Evolutionary conservation across 139 green algal genomes (phyloP).

Genomic region (Axilococcus clingmanii): DNA sequence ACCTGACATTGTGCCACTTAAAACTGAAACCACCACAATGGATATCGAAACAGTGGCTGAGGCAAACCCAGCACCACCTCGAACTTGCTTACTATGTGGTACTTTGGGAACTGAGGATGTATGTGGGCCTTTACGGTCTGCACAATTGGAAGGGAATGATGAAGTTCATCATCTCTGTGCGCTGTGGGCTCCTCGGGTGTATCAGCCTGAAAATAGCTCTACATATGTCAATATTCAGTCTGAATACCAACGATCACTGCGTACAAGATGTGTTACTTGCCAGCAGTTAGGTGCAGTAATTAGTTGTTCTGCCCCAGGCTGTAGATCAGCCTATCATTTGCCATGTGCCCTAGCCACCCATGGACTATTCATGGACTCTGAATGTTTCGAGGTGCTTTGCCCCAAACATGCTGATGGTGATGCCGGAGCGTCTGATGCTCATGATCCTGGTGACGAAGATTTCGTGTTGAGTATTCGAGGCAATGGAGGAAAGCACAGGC

Average conservation of each 20-base stretch:
- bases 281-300: constrained; percentile 7
- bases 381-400: constrained; percentile 17
- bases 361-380: constrained; percentile 10
- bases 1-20: too few relatives aligned
- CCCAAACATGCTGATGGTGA: constrained; percentile 10
- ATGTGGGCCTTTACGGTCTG: constrained; percentile 9
- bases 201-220: constrained; percentile 11
- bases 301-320: constrained; percentile 12
- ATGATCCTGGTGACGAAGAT: constrained; percentile 5
- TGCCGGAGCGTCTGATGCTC: too few relatives aligned
- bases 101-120: constrained; percentile 1
- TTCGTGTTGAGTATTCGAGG: not conserved
- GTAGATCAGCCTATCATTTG: constrained; percentile 12
- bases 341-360: constrained; percentile 7
- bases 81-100: constrained; percentile 16
- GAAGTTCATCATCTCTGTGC: constrained; percentile 19
- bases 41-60: too few relatives aligned
- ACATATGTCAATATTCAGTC: constrained; percentile 18
- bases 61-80: too few relatives aligned
- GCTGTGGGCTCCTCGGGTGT: constrained; percentile 13
- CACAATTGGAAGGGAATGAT: not conserved
- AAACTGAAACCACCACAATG: too few relatives aligned
- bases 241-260: constrained; percentile 2
- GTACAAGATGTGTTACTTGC: constrained; percentile 6
- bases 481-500: not conserved